phyloP scores from a whole-genome alignment of 371 early-diverging fungal species.

The Mucor piriformis region DNA sequence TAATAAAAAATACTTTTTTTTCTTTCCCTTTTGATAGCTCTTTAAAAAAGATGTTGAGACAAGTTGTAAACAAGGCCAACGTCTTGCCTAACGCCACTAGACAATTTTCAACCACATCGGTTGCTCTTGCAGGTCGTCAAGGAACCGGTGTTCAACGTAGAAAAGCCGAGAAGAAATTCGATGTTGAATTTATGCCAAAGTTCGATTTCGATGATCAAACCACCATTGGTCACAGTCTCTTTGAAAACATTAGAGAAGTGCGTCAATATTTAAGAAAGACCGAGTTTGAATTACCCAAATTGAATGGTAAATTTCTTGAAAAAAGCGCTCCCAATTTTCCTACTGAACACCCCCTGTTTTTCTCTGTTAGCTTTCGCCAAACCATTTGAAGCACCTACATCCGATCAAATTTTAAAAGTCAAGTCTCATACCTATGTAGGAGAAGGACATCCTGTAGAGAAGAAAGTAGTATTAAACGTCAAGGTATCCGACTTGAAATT shows the following conservation, averaged over 20 bases:
- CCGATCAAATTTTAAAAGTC: slow-evolving; percentile 59
- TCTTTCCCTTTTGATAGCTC: slow-evolving; percentile 12
- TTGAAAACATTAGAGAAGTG: slow-evolving; percentile 62
- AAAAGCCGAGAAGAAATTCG: slow-evolving; percentile 51
- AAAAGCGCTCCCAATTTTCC: background rate
- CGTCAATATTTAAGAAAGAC: slow-evolving; percentile 68
- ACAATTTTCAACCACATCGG: slow-evolving; percentile 35
- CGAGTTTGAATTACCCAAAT: slow-evolving; percentile 66
- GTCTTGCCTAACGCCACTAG: slow-evolving; percentile 7
- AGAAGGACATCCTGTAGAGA: slow-evolving; percentile 66
- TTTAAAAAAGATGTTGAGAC: slow-evolving; percentile 9
- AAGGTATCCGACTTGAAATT: slow-evolving; percentile 53
- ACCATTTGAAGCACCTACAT: slow-evolving; percentile 60
- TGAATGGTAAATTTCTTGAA: slow-evolving; percentile 49
- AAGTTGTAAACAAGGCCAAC: background rate
- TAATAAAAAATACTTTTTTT: slow-evolving; percentile 11
- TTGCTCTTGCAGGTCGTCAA: slow-evolving; percentile 42
- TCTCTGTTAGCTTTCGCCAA: slow-evolving; percentile 51
- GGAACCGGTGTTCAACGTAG: slow-evolving; percentile 28
- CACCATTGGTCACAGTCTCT: slow-evolving; percentile 57
- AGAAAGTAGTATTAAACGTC: slow-evolving; percentile 64
- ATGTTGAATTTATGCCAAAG: slow-evolving; percentile 57
- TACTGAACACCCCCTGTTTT: slow-evolving; percentile 8
- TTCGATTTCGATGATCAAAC: slow-evolving; percentile 66
- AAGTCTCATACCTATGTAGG: slow-evolving; percentile 61